phyloP scores from a whole-genome alignment of 371 early-diverging fungal species.

The Apophysomyces sp. region DNA sequence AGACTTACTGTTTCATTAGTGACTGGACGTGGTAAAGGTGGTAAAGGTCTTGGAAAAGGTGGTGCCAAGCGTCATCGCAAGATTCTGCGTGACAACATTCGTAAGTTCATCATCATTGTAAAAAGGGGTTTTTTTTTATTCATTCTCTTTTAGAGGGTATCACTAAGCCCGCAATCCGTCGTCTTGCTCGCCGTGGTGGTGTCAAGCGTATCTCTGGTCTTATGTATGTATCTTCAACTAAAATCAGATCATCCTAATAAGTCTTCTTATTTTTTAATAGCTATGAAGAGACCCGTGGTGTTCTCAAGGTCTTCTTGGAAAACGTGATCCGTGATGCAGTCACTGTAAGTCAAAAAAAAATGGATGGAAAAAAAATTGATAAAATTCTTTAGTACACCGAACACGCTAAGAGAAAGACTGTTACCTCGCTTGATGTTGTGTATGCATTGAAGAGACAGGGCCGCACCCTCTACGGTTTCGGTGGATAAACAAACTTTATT shows the following conservation, averaged over 20 bases:
- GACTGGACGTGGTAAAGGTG: conserved; percentile 97
- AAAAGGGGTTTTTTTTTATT: not conserved
- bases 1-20: conserved; percentile 20
- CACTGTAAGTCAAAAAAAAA: conserved; percentile 40
- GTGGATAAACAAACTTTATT: conserved; percentile 21
- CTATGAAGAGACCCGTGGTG: conserved; percentile 98
- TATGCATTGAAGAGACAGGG: conserved; percentile 98
- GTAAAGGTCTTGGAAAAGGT: conserved; percentile 97
- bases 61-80: conserved; percentile 99
- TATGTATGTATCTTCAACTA: conserved; percentile 44
- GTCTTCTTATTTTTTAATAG: not conserved
- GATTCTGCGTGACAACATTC: conserved; percentile 98
- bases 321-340: conserved; percentile 98
- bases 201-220: conserved; percentile 99
- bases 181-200: conserved; percentile 99
- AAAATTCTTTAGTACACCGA: conserved; percentile 78
- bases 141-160: conserved; percentile 72
- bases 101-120: conserved; percentile 47
- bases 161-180: conserved; percentile 99
- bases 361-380: not conserved
- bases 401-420: conserved; percentile 99
- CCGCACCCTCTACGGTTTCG: conserved; percentile 76
- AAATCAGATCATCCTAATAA: not conserved
- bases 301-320: conserved; percentile 97
- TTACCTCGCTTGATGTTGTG: conserved; percentile 87